These are phyloP conservation scores for Plasmodium gallinaceum DNA, from an alignment of 169 alveolate genomes.

Conservation along the genomic window DNA sequence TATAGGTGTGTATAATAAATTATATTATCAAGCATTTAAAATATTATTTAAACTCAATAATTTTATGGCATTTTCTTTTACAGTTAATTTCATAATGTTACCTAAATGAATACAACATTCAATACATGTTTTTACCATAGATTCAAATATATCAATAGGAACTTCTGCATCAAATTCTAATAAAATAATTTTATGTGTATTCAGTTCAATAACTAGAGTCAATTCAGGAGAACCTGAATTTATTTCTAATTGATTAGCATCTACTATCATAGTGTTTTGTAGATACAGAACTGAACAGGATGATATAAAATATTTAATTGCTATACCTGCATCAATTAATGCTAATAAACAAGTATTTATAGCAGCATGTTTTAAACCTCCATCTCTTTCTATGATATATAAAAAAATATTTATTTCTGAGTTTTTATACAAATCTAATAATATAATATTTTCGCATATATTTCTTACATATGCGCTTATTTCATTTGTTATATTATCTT, in stretches of 20 bases:
- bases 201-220: slow-evolving; percentile 59
- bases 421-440: slow-evolving; percentile 79
- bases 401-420: slow-evolving; percentile 60
- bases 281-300: slow-evolving; percentile 82
- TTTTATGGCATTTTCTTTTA: slow-evolving; percentile 69
- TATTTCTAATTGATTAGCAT: slow-evolving; percentile 66
- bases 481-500: slow-evolving; percentile 71
- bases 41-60: slow-evolving; percentile 51
- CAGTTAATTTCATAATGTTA: slow-evolving; percentile 58
- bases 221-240: slow-evolving; percentile 75
- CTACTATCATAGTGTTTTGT: slow-evolving; percentile 75
- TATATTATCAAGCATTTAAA: slow-evolving; percentile 19
- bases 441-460: slow-evolving; percentile 74
- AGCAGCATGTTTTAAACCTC: slow-evolving; percentile 84
- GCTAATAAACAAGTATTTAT: slow-evolving; percentile 84
- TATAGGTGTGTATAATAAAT: not conserved
- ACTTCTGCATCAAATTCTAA: slow-evolving; percentile 77
- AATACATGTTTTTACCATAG: slow-evolving; percentile 58
- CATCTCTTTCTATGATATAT: slow-evolving; percentile 61
- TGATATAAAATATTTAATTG: slow-evolving; percentile 82
- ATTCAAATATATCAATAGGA: slow-evolving; percentile 68
- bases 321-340: slow-evolving; percentile 87
- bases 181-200: slow-evolving; percentile 54
- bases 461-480: slow-evolving; percentile 75
- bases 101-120: slow-evolving; percentile 56